Conservation (phyloP, 1,284 basidiomycete genomes). For the Flammula alnicola region DNA sequence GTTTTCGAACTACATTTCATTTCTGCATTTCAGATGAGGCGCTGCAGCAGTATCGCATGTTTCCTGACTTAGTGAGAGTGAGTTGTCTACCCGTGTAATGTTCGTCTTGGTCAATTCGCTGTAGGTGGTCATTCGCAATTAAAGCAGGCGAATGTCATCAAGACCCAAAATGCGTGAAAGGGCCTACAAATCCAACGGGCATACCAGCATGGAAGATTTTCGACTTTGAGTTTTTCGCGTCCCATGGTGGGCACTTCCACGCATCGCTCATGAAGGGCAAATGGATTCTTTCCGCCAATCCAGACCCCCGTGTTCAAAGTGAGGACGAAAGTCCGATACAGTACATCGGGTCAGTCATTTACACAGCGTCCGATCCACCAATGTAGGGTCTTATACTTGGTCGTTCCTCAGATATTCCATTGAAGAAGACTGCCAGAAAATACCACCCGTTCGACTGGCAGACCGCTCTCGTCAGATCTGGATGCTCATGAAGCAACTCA, state of each 20-base stretch:
- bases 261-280: not conserved
- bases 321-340: constrained; percentile 25
- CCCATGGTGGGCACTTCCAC: constrained; percentile 9
- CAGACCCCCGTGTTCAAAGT: constrained; percentile 4
- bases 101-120: no score
- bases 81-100: not conserved
- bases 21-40: constrained; percentile 24
- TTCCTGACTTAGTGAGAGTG: constrained; percentile 32
- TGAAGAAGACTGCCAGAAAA: constrained; percentile 3
- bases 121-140: constrained; percentile 31
- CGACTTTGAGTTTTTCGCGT: constrained; percentile 9
- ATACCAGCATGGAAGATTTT: constrained; percentile 16
- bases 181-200: not conserved
- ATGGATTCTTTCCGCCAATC: not conserved
- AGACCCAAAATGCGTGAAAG: constrained; percentile 6
- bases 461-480: constrained; percentile 9
- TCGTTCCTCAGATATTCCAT: constrained; percentile 11
- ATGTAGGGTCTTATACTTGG: no score
- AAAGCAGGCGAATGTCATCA: constrained; percentile 26
- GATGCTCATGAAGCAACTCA: constrained; percentile 2
- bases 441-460: not conserved
- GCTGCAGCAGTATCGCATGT: constrained; percentile 27
- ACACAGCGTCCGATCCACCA: not conserved
- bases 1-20: not conserved
- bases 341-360: constrained; percentile 26